Evolutionary conservation across 2,329 filamentous ascomycete genomes (phyloP).

Genomic region (Epichloe hybrida): DNA sequence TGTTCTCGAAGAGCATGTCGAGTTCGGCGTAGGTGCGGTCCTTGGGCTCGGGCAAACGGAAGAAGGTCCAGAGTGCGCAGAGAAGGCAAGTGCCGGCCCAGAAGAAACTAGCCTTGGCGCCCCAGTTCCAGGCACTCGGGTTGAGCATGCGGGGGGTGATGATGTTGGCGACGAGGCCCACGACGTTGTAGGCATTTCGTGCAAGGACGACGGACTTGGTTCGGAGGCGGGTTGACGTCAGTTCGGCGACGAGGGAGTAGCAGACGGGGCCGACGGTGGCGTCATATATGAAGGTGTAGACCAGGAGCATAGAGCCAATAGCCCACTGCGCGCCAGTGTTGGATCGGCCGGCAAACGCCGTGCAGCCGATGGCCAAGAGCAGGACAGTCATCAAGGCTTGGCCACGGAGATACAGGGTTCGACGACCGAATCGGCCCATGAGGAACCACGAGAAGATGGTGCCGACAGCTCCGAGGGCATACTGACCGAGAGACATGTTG

Average conservation of each 20-base stretch:
- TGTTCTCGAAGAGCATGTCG: slow-evolving; percentile 38
- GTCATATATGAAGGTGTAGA: slow-evolving; percentile 31
- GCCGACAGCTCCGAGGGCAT: slow-evolving; percentile 30
- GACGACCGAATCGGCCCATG: slow-evolving; percentile 29
- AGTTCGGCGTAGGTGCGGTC: slow-evolving; percentile 41
- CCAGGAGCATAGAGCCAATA: slow-evolving; percentile 30
- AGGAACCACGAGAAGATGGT: slow-evolving; percentile 32
- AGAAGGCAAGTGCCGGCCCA: slow-evolving; percentile 30
- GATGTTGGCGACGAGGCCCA: slow-evolving; percentile 32
- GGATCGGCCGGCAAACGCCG: slow-evolving; percentile 39
- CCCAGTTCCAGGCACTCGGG: slow-evolving; percentile 32
- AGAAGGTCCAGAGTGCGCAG: slow-evolving; percentile 36
- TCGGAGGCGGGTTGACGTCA: slow-evolving; percentile 31
- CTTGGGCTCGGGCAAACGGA: slow-evolving; percentile 40
- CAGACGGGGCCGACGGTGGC: slow-evolving; percentile 43
- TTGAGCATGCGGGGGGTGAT: slow-evolving; percentile 36
- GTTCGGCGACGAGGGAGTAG: slow-evolving; percentile 64
- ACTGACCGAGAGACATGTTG: slow-evolving; percentile 27
- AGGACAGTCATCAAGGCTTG: slow-evolving; percentile 33
- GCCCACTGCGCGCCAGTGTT: slow-evolving; percentile 33
- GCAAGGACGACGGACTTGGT: slow-evolving; percentile 33
- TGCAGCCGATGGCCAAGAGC: slow-evolving; percentile 31
- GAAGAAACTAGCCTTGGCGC: slow-evolving; percentile 33
- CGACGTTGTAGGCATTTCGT: slow-evolving; percentile 34
- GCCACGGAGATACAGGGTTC: slow-evolving; percentile 30